Conservation (phyloP, 345 rosid species). For the Sisymbrium irio region DNA sequence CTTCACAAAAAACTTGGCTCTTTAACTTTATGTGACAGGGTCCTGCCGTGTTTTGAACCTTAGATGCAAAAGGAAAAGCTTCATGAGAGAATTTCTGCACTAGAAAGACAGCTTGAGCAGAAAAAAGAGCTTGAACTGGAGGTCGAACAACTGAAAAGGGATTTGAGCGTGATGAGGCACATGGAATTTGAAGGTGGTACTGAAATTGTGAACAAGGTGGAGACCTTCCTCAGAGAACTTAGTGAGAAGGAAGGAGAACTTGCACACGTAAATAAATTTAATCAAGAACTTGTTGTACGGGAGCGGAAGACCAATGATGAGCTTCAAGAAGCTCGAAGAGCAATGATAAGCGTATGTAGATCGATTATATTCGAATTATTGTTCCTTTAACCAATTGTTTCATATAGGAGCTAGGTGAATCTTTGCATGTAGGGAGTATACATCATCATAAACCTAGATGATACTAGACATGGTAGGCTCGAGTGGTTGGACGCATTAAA, state of each 20-base stretch:
- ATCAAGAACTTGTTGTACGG: constrained; percentile 74
- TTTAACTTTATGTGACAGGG: constrained; percentile 23
- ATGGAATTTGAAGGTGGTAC: constrained; percentile 65
- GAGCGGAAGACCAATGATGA: constrained; percentile 88
- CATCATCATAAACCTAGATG: background rate
- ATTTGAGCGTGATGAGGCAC: constrained; percentile 65
- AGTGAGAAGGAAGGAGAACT: constrained; percentile 87
- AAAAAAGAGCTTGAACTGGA: constrained; percentile 86
- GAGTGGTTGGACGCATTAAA: background rate
- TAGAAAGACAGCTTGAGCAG: constrained; percentile 76
- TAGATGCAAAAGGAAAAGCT: constrained; percentile 80
- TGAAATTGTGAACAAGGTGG: constrained; percentile 65
- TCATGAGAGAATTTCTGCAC: constrained; percentile 56
- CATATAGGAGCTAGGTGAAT: constrained; percentile 1
- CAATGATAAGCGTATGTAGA: constrained; percentile 64
- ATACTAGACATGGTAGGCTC: background rate
- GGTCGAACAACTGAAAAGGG: constrained; percentile 65
- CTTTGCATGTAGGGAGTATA: constrained; percentile 8
- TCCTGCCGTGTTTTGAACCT: constrained; percentile 24
- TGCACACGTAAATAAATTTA: constrained; percentile 60
- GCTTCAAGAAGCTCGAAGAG: constrained; percentile 91
- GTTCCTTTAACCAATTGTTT: background rate
- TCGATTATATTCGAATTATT: background rate
- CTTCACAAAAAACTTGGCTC: constrained; percentile 19
- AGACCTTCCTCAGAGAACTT: constrained; percentile 53